Conservation (phyloP, 2,329 filamentous ascomycete genomes). For the Colletotrichum tanaceti region DNA sequence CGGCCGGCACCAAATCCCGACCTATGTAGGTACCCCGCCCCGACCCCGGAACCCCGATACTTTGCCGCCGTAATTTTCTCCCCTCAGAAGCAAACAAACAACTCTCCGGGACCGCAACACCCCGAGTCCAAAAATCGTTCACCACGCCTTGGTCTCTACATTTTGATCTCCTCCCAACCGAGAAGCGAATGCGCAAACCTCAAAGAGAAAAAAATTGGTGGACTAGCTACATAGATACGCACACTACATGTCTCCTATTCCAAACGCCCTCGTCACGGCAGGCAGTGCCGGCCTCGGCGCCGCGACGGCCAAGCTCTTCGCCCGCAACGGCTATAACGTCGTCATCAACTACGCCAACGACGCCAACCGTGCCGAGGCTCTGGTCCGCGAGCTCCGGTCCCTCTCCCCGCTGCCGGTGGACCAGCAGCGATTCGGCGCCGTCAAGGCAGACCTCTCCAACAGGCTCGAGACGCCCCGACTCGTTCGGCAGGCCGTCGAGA, state of each 20-base stretch:
- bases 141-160: background rate
- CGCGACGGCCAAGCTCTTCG: constrained; percentile 69
- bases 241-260: constrained; percentile 23
- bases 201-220: background rate
- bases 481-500: constrained; percentile 68
- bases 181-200: background rate
- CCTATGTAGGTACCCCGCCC: constrained; percentile 19
- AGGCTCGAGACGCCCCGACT: constrained; percentile 68
- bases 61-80: background rate
- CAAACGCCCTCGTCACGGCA: constrained; percentile 51
- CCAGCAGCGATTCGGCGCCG: constrained; percentile 56
- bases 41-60: constrained; percentile 2
- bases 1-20: constrained; percentile 7
- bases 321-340: constrained; percentile 70
- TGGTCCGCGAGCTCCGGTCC: constrained; percentile 62
- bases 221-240: too few relatives aligned
- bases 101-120: background rate
- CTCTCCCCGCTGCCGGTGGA: constrained; percentile 44
- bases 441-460: constrained; percentile 75
- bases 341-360: constrained; percentile 74
- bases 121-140: too few relatives aligned
- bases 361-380: constrained; percentile 63
- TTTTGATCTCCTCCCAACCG: background rate
- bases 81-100: background rate
- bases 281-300: constrained; percentile 70